Percentiles rank a stretch among this genome's conserved stretches.
Conservation (phyloP, 306 rosid species). For the Comarum palustre region DNA sequence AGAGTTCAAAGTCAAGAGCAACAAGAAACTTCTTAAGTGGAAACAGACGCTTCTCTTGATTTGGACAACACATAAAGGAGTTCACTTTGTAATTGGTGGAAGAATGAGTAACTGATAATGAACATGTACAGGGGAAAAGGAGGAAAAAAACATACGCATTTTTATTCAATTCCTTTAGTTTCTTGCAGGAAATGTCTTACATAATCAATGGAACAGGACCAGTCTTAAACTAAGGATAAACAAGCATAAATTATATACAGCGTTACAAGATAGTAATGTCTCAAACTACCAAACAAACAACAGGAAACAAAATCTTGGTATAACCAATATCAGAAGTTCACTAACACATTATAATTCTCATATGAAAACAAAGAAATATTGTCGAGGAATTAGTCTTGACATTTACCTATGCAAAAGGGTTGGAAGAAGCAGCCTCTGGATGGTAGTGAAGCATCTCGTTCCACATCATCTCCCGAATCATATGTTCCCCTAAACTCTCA, state of each 20-base stretch:
- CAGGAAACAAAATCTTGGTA: slow-evolving; percentile 25
- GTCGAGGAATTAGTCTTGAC: slow-evolving; percentile 19
- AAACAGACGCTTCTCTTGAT: neutral
- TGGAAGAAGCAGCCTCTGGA: slow-evolving; percentile 49
- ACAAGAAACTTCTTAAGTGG: neutral
- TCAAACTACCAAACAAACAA: slow-evolving; percentile 16
- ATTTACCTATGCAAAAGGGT: slow-evolving; percentile 23
- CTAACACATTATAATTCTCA: slow-evolving; percentile 22
- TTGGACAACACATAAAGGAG: neutral
- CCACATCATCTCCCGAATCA: slow-evolving; percentile 86
- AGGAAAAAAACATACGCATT: neutral
- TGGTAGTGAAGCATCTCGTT: slow-evolving; percentile 74
- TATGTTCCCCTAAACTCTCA: slow-evolving; percentile 45
- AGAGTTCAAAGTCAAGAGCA: neutral
- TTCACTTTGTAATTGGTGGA: neutral
- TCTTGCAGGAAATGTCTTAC: slow-evolving; percentile 12
- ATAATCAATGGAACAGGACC: slow-evolving; percentile 6
- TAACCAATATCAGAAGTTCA: slow-evolving; percentile 23
- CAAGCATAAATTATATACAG: slow-evolving; percentile 41
- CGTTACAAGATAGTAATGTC: slow-evolving; percentile 30
- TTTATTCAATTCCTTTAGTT: neutral
- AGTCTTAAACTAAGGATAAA: slow-evolving; percentile 19
- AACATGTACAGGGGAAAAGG: neutral
- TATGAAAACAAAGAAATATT: slow-evolving; percentile 11
- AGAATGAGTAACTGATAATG: neutral